Percentiles rank a stretch among this genome's conserved stretches.
These are phyloP conservation scores for Malassezia vespertilionis DNA, from an alignment of 1,284 basidiomycete species.

Conservation along the genomic window DNA sequence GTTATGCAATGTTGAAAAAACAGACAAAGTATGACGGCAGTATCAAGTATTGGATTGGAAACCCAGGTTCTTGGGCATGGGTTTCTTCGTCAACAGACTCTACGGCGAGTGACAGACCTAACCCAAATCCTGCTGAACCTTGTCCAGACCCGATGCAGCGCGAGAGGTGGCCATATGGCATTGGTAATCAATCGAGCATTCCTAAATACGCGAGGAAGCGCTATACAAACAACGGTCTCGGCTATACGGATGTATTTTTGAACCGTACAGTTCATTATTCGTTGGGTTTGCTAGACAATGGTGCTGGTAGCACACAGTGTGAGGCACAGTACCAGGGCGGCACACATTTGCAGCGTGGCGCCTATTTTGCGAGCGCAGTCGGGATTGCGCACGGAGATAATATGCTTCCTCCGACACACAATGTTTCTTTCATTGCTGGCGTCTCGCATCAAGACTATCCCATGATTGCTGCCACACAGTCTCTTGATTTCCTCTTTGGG, in stretches of 20 bases:
- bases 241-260: conserved; percentile 22
- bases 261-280: conserved; percentile 30
- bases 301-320: conserved; percentile 38
- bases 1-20: conserved; percentile 36
- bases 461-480: conserved; percentile 34
- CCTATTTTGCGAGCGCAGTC: conserved; percentile 22
- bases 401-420: conserved; percentile 28
- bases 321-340: conserved; percentile 33
- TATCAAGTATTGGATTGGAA: conserved; percentile 38
- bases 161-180: conserved; percentile 34
- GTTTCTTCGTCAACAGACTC: conserved; percentile 20
- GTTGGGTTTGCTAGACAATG: conserved; percentile 33
- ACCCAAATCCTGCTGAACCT: conserved; percentile 10
- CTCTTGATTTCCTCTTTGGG: conserved; percentile 27
- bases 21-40: conserved; percentile 33
- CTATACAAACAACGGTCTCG: neutral
- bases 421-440: conserved; percentile 31
- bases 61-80: conserved; percentile 41
- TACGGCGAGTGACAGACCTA: neutral
- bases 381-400: conserved; percentile 1
- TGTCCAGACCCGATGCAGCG: conserved; percentile 6
- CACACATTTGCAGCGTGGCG: conserved; percentile 36
- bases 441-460: conserved; percentile 42
- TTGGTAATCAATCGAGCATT: conserved; percentile 21
- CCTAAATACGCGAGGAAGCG: neutral